These are phyloP conservation scores for Cinchona pubescens DNA, from an alignment of 257 asterid species.

Conservation along the genomic window DNA sequence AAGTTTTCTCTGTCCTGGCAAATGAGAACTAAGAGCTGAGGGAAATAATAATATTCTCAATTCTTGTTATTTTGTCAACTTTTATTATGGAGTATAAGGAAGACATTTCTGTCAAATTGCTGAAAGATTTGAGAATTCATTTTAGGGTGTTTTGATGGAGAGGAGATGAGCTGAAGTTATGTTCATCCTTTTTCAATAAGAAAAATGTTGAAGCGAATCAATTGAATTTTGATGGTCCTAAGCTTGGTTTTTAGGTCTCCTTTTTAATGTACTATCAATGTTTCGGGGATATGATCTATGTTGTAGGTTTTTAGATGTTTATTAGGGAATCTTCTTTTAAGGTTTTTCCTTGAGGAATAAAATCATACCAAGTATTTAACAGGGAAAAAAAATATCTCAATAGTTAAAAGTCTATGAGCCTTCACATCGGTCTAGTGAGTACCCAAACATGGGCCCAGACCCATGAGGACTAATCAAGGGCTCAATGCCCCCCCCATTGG, in stretches of 20 bases:
- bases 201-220: neutral
- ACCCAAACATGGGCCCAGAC: too few relatives aligned
- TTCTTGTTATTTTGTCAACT: neutral
- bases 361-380: neutral
- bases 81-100: neutral
- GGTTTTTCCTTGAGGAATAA: neutral
- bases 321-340: neutral
- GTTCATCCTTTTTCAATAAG: conserved; percentile 34
- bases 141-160: conserved; percentile 14
- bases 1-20: conserved; percentile 77
- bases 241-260: neutral
- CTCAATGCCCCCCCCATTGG: too few relatives aligned
- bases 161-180: conserved; percentile 14
- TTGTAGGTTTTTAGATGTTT: neutral
- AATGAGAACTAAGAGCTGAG: conserved; percentile 50
- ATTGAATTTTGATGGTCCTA: neutral
- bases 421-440: too few relatives aligned
- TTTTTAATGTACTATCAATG: neutral
- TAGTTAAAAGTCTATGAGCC: too few relatives aligned
- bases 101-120: neutral
- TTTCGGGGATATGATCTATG: neutral
- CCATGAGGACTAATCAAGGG: too few relatives aligned
- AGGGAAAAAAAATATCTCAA: too few relatives aligned
- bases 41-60: neutral
- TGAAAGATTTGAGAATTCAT: conserved; percentile 4